Conservation (phyloP, 2,329 filamentous ascomycete species). For the Gaeumannomyces tritici region DNA sequence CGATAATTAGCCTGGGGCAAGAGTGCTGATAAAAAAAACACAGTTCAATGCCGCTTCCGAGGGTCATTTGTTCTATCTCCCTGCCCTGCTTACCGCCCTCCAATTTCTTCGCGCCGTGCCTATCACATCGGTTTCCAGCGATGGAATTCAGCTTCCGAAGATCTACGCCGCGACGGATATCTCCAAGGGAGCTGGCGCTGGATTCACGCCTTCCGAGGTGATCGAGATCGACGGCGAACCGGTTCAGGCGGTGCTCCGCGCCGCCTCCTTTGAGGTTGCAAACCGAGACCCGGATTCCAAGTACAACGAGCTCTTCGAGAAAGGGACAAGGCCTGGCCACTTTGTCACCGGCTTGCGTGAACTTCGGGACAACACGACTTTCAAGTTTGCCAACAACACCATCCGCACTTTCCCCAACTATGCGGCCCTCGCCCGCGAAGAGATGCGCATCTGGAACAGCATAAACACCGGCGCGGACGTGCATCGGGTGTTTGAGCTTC, state of each 20-base stretch:
- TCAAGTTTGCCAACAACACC: constrained; percentile 1
- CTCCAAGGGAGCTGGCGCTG: constrained; percentile 9
- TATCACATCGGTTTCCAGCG: constrained; percentile 29
- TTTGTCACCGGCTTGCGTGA: not conserved
- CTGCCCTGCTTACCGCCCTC: constrained; percentile 19
- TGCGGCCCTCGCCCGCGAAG: not conserved
- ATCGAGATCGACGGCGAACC: constrained; percentile 19
- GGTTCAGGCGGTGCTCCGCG: constrained; percentile 25
- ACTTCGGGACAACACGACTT: not conserved
- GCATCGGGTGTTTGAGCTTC: not conserved
- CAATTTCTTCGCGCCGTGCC: constrained; percentile 15
- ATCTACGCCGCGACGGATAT: constrained; percentile 36
- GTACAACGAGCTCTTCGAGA: constrained; percentile 19
- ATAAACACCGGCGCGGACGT: not conserved
- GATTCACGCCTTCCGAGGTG: constrained; percentile 13
- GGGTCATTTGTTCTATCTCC: constrained; percentile 19
- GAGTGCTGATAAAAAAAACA: constrained; percentile 20
- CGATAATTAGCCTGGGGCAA: not conserved
- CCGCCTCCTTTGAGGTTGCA: constrained; percentile 26
- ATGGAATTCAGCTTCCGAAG: constrained; percentile 21
- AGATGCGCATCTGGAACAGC: not conserved
- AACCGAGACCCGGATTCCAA: constrained; percentile 21
- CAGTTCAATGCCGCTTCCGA: constrained; percentile 23
- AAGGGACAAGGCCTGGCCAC: not conserved
- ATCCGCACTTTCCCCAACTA: not conserved